These are phyloP conservation scores for Hippophae tibetana DNA, from an alignment of 306 rosid species.

Conservation along the genomic window DNA sequence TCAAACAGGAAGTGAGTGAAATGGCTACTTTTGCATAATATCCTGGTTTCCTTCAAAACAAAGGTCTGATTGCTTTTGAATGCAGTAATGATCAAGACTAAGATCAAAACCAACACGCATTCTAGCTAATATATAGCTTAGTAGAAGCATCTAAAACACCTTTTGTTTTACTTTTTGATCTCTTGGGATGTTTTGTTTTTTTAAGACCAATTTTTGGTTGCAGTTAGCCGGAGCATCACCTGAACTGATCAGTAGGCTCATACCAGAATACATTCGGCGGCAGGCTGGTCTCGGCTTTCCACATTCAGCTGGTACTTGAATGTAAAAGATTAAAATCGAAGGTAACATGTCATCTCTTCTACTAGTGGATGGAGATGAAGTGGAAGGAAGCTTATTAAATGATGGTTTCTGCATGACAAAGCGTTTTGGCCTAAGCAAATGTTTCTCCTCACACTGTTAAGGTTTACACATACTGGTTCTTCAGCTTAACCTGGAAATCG, in stretches of 20 bases:
- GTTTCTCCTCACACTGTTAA: conserved; percentile 33
- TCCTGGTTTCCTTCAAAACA: no score
- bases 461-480: conserved; percentile 51
- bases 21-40: conserved; percentile 4
- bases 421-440: conserved; percentile 40
- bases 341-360: conserved; percentile 21
- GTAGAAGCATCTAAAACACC: not conserved
- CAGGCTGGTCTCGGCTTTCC: conserved; percentile 43
- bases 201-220: conserved; percentile 9
- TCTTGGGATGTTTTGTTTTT: no score
- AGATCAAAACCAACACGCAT: no score
- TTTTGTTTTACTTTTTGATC: not conserved
- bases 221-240: conserved; percentile 73
- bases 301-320: conserved; percentile 45
- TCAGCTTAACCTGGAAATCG: conserved; percentile 39
- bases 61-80: no score
- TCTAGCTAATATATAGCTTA: no score
- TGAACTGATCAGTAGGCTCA: conserved; percentile 65
- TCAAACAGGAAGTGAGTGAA: conserved; percentile 76
- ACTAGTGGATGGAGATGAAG: conserved; percentile 31
- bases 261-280: conserved; percentile 81
- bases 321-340: conserved; percentile 28
- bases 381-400: conserved; percentile 20
- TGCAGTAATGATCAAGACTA: no score
- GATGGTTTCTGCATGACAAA: conserved; percentile 24